These are phyloP conservation scores for Haplosporangium gracile DNA, from an alignment of 192 early-diverging fungal species.

Conservation along the genomic window DNA sequence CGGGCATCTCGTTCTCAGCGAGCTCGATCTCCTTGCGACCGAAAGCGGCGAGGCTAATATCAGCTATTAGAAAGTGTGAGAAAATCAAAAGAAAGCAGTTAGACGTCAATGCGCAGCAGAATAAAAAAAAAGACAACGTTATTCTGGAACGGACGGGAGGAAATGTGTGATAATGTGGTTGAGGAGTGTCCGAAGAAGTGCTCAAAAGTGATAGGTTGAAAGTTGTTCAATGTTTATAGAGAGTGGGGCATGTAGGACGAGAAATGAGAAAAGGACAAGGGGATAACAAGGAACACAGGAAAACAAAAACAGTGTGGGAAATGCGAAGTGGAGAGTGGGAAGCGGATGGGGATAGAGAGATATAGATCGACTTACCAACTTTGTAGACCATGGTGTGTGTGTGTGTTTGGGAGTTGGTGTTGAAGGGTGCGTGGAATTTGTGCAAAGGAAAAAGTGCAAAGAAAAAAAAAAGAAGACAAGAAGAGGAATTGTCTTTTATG, in stretches of 20 bases:
- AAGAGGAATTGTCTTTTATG: not conserved
- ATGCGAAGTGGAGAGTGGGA: not conserved
- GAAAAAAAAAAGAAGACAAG: slow-evolving; percentile 22
- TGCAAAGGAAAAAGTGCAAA: slow-evolving; percentile 22
- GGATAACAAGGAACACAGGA: not conserved
- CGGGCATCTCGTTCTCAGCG: slow-evolving; percentile 99
- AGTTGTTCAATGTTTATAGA: not conserved
- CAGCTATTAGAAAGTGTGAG: slow-evolving; percentile 23
- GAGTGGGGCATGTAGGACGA: not conserved
- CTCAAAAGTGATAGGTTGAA: too few relatives aligned
- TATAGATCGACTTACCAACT: slow-evolving; percentile 41
- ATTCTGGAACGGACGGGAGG: not conserved
- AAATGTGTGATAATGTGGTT: not conserved
- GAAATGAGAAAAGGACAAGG: not conserved
- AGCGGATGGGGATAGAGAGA: not conserved
- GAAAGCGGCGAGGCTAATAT: slow-evolving; percentile 78
- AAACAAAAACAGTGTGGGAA: not conserved
- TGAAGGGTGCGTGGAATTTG: slow-evolving; percentile 4
- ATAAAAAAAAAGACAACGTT: not conserved
- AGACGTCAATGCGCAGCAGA: not conserved
- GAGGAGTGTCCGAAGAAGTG: too few relatives aligned
- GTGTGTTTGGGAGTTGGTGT: slow-evolving; percentile 3
- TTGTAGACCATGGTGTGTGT: slow-evolving; percentile 29
- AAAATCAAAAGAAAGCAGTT: not conserved
- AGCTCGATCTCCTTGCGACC: slow-evolving; percentile 97